Conservation (phyloP, 176 grass and related monocot genomes). For the Oryza meridionalis region DNA sequence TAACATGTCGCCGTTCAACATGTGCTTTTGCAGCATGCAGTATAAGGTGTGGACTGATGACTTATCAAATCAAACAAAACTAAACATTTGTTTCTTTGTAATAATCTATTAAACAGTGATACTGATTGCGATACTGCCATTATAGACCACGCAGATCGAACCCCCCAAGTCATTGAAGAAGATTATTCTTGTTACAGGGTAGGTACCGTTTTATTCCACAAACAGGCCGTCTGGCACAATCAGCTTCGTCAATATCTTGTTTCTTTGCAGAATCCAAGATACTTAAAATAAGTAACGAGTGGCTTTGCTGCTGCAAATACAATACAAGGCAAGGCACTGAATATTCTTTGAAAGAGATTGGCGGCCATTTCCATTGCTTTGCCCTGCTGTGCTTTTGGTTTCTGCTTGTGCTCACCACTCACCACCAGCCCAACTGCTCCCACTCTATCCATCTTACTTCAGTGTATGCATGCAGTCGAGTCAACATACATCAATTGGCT, state of each 20-base stretch:
- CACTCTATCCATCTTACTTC: not conserved
- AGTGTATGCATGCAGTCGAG: not conserved
- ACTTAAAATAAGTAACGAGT: not conserved
- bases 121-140: not conserved
- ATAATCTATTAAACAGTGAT: not conserved
- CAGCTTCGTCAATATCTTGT: not conserved
- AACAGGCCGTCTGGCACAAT: not conserved
- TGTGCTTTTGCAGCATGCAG: not conserved
- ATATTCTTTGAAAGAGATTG: not conserved
- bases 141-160: no score
- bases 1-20: not conserved
- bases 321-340: not conserved
- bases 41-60: not conserved
- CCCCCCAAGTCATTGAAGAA: not conserved
- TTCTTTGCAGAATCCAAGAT: not conserved
- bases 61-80: not conserved
- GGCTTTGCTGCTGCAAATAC: not conserved
- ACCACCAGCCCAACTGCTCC: constrained; percentile 3
- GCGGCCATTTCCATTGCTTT: not conserved
- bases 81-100: not conserved
- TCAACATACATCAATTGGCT: not conserved
- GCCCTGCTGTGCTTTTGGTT: not conserved
- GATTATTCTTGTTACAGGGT: not conserved
- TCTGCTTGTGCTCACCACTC: not conserved
- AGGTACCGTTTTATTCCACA: not conserved